phyloP scores from a whole-genome alignment of 2,329 filamentous ascomycete genomes.

The Penicillium sclerotiorum region DNA sequence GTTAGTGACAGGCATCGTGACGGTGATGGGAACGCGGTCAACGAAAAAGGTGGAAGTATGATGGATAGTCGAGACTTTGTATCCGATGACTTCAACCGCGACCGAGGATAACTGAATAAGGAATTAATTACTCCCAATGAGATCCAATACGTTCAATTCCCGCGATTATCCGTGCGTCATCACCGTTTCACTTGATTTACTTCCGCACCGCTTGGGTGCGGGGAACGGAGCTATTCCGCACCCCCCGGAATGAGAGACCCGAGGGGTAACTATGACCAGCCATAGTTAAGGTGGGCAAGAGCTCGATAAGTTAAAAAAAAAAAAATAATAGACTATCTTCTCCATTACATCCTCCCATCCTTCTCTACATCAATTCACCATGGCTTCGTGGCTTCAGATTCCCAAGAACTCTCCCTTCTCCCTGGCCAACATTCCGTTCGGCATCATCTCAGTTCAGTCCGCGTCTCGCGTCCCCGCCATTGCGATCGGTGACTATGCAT shows the following conservation, averaged over 20 bases:
- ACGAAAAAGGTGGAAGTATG: background rate
- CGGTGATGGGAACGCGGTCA: background rate
- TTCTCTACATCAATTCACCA: constrained; percentile 23
- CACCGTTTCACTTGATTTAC: background rate
- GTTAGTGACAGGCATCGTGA: constrained; percentile 64
- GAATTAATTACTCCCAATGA: no score
- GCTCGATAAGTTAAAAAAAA: background rate
- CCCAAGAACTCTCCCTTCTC: constrained; percentile 69
- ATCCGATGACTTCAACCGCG: background rate
- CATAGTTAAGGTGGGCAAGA: constrained; percentile 1
- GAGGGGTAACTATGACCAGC: constrained; percentile 7
- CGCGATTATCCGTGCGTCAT: constrained; percentile 16
- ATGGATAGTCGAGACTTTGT: constrained; percentile 13
- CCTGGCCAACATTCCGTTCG: constrained; percentile 79
- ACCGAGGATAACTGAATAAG: no score
- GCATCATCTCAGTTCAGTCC: constrained; percentile 68
- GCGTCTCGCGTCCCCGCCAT: constrained; percentile 65
- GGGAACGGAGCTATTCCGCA: constrained; percentile 23
- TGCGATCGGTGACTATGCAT: constrained; percentile 71
- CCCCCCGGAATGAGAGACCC: constrained; percentile 6
- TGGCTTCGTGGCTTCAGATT: constrained; percentile 62
- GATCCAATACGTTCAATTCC: no score
- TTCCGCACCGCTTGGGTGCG: constrained; percentile 26
- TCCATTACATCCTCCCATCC: constrained; percentile 4
- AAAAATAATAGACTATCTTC: constrained; percentile 1